These are phyloP conservation scores for Metschnikowia picachoensis DNA, from an alignment of 805 yeast genomes.

Conservation along the genomic window DNA sequence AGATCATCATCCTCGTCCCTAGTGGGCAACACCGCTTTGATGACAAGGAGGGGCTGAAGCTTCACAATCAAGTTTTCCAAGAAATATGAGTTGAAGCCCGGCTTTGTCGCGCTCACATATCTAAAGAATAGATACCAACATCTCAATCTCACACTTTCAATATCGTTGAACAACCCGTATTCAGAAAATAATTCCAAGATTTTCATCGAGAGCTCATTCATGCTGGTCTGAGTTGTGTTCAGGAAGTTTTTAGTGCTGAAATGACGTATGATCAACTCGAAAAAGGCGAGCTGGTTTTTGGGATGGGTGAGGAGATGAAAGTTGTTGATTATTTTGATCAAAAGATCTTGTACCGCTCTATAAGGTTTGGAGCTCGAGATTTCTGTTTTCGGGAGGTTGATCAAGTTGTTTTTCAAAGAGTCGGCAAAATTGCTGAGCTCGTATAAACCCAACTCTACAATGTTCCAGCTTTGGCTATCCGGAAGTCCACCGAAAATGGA, in stretches of 20 bases:
- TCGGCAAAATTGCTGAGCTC: slow-evolving; percentile 80
- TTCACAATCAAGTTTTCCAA: slow-evolving; percentile 56
- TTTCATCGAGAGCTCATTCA: slow-evolving; percentile 48
- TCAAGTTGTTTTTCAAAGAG: slow-evolving; percentile 69
- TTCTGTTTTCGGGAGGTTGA: slow-evolving; percentile 64
- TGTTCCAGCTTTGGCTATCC: slow-evolving; percentile 29
- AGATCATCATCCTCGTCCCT: slow-evolving; percentile 55
- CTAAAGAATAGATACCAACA: slow-evolving; percentile 89
- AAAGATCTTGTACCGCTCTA: slow-evolving; percentile 55
- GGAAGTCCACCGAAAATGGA: slow-evolving; percentile 14
- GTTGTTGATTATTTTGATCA: slow-evolving; percentile 48
- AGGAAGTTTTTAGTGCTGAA: slow-evolving; percentile 48
- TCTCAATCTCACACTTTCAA: slow-evolving; percentile 72
- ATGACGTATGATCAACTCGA: slow-evolving; percentile 82
- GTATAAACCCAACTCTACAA: slow-evolving; percentile 79
- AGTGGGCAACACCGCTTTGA: slow-evolving; percentile 54
- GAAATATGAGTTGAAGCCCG: slow-evolving; percentile 46
- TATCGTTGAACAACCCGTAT: slow-evolving; percentile 73
- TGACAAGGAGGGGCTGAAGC: slow-evolving; percentile 58
- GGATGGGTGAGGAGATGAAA: slow-evolving; percentile 58
- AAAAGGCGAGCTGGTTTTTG: slow-evolving; percentile 73
- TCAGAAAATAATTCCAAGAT: slow-evolving; percentile 76
- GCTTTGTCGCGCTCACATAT: slow-evolving; percentile 73
- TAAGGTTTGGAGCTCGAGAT: slow-evolving; percentile 65
- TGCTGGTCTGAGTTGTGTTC: slow-evolving; percentile 32